Base-by-base conservation (phyloP, 805 yeast species). In the Saturnispora dispora region DNA sequence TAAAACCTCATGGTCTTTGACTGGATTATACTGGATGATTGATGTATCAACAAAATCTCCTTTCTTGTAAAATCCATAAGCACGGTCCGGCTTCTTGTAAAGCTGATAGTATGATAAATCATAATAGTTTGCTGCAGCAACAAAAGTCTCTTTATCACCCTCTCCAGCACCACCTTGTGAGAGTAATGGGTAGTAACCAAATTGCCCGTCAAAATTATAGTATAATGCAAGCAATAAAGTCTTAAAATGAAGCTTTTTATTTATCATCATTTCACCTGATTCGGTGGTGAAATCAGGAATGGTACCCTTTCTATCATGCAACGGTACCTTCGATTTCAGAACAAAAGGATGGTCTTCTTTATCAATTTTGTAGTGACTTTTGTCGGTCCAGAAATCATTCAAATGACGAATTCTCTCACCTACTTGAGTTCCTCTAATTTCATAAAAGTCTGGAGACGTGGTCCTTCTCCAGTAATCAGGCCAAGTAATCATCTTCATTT, bases 71-170 rank as follows among this genome's bases (percentile, higher is more conserved):
- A 36, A 52, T 10, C 58, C 58, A 36, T 45, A 56, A 2, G 56
- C 37, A 25, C 52, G 46, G 17, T 54, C 58, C 4, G 54, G 54
- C 15, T 37, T 59, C 4, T 69, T 64, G 41, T 70, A 67, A 6
- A 81, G 80, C 61, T 79, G 84, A 60, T 81, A 80, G 55, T 70
- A 80, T 1, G 73, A 67, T 48, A 76, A 65, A 1, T 67, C 64
- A 30, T 75, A 66, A 10, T 74, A 76, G 30, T 73, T 71, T 2
- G 88, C 83, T 0, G 88, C 86, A 0, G 88, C 86, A 50, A 82
- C 70, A 54, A 83, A 82, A 0, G 91, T 83, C 57, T 85, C 91
- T 60, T 85, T 85, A 62, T 85, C 91, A 47, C 91, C 93, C 67
- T 83, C 88, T n/a, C 93, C 93, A 4, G 77, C 78, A 39, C 73